phyloP scores from a whole-genome alignment of 139 green algal species.

The Chlamydomonas incerta region DNA sequence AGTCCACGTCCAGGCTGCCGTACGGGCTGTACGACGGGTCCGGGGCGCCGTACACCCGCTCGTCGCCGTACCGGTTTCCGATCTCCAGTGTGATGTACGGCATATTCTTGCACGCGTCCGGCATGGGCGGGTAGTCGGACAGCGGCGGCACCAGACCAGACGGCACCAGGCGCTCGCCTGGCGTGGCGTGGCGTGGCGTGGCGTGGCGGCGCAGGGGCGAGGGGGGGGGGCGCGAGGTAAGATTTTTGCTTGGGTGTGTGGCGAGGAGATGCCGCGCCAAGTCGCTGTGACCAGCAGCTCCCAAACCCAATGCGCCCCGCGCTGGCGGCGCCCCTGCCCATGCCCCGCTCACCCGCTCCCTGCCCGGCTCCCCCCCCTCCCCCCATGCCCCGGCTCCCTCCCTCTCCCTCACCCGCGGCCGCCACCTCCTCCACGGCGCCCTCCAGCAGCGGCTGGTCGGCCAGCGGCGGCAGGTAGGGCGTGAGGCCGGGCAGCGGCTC shows the following conservation, averaged over 20 bases:
- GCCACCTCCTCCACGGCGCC: conserved; percentile 41
- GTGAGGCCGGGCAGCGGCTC: conserved; percentile 66
- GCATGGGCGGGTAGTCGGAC: conserved; percentile 41
- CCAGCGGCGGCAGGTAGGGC: conserved; percentile 65
- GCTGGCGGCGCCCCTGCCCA: too few relatives aligned
- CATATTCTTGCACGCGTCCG: conserved; percentile 50
- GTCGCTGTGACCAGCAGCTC: too few relatives aligned
- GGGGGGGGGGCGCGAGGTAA: too few relatives aligned
- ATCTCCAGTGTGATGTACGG: conserved; percentile 58
- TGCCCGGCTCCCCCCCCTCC: too few relatives aligned
- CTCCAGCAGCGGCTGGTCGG: conserved; percentile 64
- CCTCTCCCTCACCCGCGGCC: neutral
- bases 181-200: too few relatives aligned
- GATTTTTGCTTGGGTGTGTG: too few relatives aligned
- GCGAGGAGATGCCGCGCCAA: too few relatives aligned
- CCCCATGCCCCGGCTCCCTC: conserved; percentile 18
- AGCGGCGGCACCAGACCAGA: conserved; percentile 21
- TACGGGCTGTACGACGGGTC: conserved; percentile 57
- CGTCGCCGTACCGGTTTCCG: conserved; percentile 50
- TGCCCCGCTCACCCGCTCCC: too few relatives aligned
- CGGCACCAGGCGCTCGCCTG: neutral
- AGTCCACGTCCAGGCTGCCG: conserved; percentile 47
- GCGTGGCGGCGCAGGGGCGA: too few relatives aligned
- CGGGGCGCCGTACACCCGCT: conserved; percentile 23
- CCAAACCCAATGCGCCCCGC: too few relatives aligned